These are phyloP conservation scores for Penicillium robsamsonii DNA, from an alignment of 495 filamentous ascomycete species.

Conservation along the genomic window DNA sequence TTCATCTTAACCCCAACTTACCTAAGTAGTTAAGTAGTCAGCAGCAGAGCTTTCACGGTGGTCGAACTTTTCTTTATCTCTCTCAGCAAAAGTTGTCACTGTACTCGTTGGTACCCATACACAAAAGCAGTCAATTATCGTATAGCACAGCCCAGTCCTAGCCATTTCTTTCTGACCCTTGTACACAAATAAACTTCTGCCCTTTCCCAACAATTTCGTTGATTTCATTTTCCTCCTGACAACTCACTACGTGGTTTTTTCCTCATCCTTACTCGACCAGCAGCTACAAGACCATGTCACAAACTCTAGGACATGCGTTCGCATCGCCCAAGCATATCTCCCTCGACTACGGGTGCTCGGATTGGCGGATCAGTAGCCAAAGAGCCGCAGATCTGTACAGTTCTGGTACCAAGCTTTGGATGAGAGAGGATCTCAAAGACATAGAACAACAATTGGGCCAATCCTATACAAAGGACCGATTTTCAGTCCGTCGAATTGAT, in stretches of 20 bases:
- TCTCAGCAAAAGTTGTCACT: no score
- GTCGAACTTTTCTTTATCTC: no score
- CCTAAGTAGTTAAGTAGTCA: no score
- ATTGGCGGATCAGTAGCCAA: conserved; percentile 40
- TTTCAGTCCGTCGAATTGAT: conserved; percentile 39
- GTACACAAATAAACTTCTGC: conserved; percentile 14
- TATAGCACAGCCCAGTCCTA: conserved; percentile 15
- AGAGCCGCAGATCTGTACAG: conserved; percentile 37
- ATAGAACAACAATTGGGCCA: conserved; percentile 39
- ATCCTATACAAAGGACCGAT: conserved; percentile 30
- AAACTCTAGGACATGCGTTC: conserved; percentile 20
- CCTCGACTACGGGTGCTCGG: conserved; percentile 35
- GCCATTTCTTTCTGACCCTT: conserved; percentile 15
- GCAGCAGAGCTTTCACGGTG: no score
- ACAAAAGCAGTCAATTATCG: no score
- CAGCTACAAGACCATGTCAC: conserved; percentile 27
- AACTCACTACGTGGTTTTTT: conserved; percentile 22
- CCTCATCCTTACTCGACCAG: conserved; percentile 9
- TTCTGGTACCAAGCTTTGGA: conserved; percentile 37
- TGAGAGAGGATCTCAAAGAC: conserved; percentile 35
- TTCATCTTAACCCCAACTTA: no score
- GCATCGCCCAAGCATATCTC: conserved; percentile 6
- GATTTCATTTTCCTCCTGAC: no score
- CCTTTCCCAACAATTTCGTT: neutral
- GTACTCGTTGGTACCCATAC: no score